A percentile compares a stretch with the other conserved stretches of the same genome.
phyloP scores from a whole-genome alignment of 1,284 basidiomycete species.

The Irpex sp. region DNA sequence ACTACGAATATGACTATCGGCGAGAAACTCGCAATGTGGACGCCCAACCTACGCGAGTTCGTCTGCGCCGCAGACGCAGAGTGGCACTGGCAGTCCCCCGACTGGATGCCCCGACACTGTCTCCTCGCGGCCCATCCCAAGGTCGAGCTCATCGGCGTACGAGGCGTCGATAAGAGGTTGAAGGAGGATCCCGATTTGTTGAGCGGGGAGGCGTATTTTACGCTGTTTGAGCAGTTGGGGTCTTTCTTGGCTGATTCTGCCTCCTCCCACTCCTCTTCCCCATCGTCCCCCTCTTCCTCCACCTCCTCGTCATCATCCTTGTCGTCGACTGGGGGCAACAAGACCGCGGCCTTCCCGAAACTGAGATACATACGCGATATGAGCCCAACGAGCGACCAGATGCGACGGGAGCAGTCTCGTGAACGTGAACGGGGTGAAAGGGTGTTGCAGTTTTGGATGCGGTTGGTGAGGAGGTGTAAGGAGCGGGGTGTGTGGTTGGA shows the following conservation, averaged over 20 bases:
- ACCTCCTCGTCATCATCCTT: too few species aligned
- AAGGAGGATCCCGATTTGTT: slow-evolving; percentile 33
- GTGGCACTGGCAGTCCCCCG: slow-evolving; percentile 75
- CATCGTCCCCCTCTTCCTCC: neutral
- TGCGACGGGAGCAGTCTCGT: slow-evolving; percentile 27
- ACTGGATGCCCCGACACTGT: slow-evolving; percentile 77
- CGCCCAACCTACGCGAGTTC: slow-evolving; percentile 62
- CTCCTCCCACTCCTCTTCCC: neutral
- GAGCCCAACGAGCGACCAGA: slow-evolving; percentile 28
- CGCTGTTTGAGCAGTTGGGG: slow-evolving; percentile 59
- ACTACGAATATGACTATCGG: neutral
- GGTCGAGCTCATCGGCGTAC: slow-evolving; percentile 64
- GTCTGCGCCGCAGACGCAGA: slow-evolving; percentile 72
- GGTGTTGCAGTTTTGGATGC: slow-evolving; percentile 47
- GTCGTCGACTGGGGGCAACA: too few species aligned
- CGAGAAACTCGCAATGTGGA: slow-evolving; percentile 56
- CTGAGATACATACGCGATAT: slow-evolving; percentile 63
- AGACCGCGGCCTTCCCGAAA: slow-evolving; percentile 50
- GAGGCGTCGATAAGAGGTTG: slow-evolving; percentile 64
- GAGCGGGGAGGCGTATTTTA: slow-evolving; percentile 49
- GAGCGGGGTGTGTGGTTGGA: slow-evolving; percentile 52
- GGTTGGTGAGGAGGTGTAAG: slow-evolving; percentile 43
- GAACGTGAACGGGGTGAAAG: slow-evolving; percentile 19
- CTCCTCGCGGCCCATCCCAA: slow-evolving; percentile 59
- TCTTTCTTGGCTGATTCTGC: slow-evolving; percentile 46